Evolutionary conservation across 2,329 filamentous ascomycete species (phyloP).

Genomic region (Aspergillus intermedius): DNA sequence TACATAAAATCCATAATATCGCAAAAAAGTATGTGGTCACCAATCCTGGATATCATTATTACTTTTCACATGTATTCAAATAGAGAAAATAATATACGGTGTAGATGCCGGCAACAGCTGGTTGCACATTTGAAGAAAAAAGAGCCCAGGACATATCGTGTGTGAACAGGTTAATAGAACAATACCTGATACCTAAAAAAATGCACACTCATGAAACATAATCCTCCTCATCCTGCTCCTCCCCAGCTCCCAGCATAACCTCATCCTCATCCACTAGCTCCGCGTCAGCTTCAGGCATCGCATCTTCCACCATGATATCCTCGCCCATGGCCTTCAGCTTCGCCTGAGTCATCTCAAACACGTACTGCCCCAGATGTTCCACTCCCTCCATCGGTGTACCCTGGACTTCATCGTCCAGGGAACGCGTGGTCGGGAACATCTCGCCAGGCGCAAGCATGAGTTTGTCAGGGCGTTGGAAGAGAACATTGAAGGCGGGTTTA

Average conservation of each 20-base stretch:
- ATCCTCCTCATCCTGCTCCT: conserved; percentile 30
- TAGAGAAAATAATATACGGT: too few relatives aligned
- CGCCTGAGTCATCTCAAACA: conserved; percentile 87
- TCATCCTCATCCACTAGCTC: conserved; percentile 28
- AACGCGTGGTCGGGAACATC: conserved; percentile 66
- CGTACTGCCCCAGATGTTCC: conserved; percentile 92
- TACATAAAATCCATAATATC: too few relatives aligned
- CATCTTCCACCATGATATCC: conserved; percentile 30
- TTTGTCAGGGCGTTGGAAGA: conserved; percentile 73
- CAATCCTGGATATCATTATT: too few relatives aligned
- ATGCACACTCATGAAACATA: conserved; percentile 25
- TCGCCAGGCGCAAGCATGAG: conserved; percentile 77
- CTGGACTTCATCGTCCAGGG: conserved; percentile 42
- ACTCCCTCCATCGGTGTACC: conserved; percentile 77
- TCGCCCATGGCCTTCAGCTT: conserved; percentile 55
- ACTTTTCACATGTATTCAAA: too few relatives aligned
- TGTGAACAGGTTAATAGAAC: background rate
- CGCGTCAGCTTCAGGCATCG: conserved; percentile 20
- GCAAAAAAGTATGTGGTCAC: too few relatives aligned
- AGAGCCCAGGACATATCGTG: too few relatives aligned
- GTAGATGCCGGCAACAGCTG: too few relatives aligned
- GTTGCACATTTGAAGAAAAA: too few relatives aligned
- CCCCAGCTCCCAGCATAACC: conserved; percentile 27
- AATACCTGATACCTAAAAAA: background rate
- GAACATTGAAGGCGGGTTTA: conserved; percentile 71